A percentile compares a stretch with the other conserved stretches of the same genome.
Evolutionary conservation across 768 basidiomycete species (phyloP).

Genomic region (Boletus pseudopeckii): DNA sequence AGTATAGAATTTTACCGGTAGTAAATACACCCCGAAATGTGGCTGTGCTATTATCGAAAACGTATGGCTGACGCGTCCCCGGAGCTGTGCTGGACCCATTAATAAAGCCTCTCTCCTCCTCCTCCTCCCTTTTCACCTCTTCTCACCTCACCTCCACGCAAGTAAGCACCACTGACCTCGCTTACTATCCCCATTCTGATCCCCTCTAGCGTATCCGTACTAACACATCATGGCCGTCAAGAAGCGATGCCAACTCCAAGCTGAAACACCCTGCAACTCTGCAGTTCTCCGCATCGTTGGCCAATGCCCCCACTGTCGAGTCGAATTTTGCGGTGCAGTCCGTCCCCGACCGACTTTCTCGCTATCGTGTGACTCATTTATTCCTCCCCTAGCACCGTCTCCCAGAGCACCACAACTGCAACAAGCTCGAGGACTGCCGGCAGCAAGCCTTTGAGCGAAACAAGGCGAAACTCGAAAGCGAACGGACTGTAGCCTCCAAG

Average conservation of each 20-base stretch:
- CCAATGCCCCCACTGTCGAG: slow-evolving; percentile 76
- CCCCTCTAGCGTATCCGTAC: neutral
- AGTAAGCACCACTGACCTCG: neutral
- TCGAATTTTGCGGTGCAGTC: slow-evolving; percentile 75
- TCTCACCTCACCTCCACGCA: neutral
- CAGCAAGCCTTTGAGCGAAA: slow-evolving; percentile 87
- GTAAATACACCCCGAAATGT: neutral
- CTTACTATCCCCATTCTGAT: neutral
- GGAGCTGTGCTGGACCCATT: slow-evolving; percentile 26
- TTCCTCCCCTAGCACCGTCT: slow-evolving; percentile 64
- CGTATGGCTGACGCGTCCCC: slow-evolving; percentile 31
- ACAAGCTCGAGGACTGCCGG: slow-evolving; percentile 78
- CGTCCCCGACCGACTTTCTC: slow-evolving; percentile 28
- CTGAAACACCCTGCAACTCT: slow-evolving; percentile 57
- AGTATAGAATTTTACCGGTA: too few relatives aligned
- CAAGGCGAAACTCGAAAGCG: slow-evolving; percentile 83
- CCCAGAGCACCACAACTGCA: slow-evolving; percentile 85
- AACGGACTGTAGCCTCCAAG: slow-evolving; percentile 84
- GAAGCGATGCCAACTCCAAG: slow-evolving; percentile 79
- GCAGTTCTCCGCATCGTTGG: slow-evolving; percentile 83
- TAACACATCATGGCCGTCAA: slow-evolving; percentile 63
- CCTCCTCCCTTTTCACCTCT: neutral
- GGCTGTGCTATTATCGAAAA: slow-evolving; percentile 18
- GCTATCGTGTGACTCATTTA: slow-evolving; percentile 13
- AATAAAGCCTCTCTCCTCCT: slow-evolving; percentile 18